Percentiles rank a stretch among this genome's conserved stretches.
phyloP scores from a whole-genome alignment of 768 basidiomycete genomes.

The Boletus rubescentipes region DNA sequence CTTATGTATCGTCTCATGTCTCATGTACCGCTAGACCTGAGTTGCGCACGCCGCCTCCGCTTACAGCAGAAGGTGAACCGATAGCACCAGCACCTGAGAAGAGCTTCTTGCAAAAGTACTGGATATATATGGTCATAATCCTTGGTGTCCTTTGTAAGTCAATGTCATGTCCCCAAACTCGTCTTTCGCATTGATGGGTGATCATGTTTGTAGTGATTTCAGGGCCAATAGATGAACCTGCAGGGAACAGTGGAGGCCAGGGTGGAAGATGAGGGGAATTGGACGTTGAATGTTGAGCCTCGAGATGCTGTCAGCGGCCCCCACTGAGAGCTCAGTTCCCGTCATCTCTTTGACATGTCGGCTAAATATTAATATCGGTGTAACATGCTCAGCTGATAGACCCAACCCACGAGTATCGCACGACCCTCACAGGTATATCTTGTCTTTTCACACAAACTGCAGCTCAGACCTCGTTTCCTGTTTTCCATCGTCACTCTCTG shows the following conservation, averaged over 20 bases:
- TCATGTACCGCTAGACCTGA: slow-evolving; percentile 50
- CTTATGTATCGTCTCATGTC: neutral
- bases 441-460: neutral
- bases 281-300: neutral
- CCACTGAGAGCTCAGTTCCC: slow-evolving; percentile 1
- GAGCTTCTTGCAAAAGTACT: slow-evolving; percentile 85
- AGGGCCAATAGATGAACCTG: slow-evolving; percentile 30
- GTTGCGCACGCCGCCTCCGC: slow-evolving; percentile 63
- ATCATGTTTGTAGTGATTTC: slow-evolving; percentile 24
- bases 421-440: neutral
- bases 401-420: neutral
- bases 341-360: slow-evolving; percentile 4
- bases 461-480: neutral
- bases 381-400: slow-evolving; percentile 13
- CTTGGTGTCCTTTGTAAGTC: slow-evolving; percentile 59
- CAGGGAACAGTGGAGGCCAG: slow-evolving; percentile 18
- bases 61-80: slow-evolving; percentile 65
- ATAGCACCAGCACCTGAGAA: slow-evolving; percentile 65
- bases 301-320: neutral
- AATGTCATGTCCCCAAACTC: slow-evolving; percentile 28
- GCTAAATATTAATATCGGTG: slow-evolving; percentile 21
- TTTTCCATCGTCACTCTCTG: neutral
- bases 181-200: neutral
- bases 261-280: slow-evolving; percentile 22
- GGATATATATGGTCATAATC: slow-evolving; percentile 73